phyloP scores from a whole-genome alignment of 1,284 basidiomycete genomes.

The Cystobasidium sp. region DNA sequence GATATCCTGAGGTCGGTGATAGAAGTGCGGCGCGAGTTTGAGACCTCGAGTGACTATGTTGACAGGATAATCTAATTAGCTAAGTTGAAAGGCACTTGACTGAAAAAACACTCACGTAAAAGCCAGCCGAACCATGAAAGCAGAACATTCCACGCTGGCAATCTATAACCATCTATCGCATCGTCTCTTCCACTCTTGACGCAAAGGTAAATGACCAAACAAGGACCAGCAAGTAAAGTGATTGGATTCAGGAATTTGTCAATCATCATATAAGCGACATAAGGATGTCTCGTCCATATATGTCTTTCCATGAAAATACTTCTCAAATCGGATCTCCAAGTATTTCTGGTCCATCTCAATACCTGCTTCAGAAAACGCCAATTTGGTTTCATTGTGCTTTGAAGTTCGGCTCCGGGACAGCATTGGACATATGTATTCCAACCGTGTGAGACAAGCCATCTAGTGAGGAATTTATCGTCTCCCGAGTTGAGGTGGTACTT shows the following conservation, averaged over 20 bases:
- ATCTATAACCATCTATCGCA: slow-evolving; percentile 76
- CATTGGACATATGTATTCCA: slow-evolving; percentile 92
- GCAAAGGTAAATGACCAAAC: slow-evolving; percentile 73
- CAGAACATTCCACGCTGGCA: slow-evolving; percentile 78
- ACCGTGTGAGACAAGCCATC: slow-evolving; percentile 90
- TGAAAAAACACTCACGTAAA: neutral
- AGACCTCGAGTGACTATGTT: slow-evolving; percentile 73
- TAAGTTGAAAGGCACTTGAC: neutral
- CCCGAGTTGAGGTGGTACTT: slow-evolving; percentile 91
- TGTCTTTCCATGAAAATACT: slow-evolving; percentile 84
- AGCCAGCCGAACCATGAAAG: slow-evolving; percentile 48
- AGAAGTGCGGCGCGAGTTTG: slow-evolving; percentile 85
- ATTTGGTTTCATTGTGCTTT: slow-evolving; percentile 93
- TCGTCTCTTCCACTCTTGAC: slow-evolving; percentile 75
- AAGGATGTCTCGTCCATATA: slow-evolving; percentile 85
- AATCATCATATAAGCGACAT: slow-evolving; percentile 88
- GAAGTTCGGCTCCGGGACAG: slow-evolving; percentile 83
- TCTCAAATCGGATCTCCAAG: slow-evolving; percentile 85
- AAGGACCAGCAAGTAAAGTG: slow-evolving; percentile 80
- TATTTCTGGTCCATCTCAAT: slow-evolving; percentile 87
- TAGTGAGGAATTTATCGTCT: slow-evolving; percentile 87
- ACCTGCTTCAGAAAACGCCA: slow-evolving; percentile 94
- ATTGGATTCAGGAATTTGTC: slow-evolving; percentile 91
- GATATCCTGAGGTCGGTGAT: slow-evolving; percentile 79
- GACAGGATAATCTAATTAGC: neutral